phyloP scores from a whole-genome alignment of 345 rosid species.

The Trapa incisa region DNA sequence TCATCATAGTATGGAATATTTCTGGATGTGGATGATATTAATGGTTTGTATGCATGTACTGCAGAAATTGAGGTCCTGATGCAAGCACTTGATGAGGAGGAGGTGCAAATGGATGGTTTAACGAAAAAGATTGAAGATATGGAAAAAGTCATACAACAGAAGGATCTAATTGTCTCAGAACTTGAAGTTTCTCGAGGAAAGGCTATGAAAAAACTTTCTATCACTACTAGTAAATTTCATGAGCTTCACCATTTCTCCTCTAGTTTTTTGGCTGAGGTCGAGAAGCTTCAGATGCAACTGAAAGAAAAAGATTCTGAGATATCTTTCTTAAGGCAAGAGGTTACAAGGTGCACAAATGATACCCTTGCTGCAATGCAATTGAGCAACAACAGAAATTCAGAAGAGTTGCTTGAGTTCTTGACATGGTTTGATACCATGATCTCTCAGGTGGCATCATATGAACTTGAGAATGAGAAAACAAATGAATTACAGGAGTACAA shows the following conservation, averaged over 20 bases:
- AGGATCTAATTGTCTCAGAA: constrained; percentile 53
- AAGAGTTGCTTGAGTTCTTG: constrained; percentile 44
- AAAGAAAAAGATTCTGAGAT: constrained; percentile 83
- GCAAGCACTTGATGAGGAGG: constrained; percentile 99
- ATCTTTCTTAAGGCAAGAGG: constrained; percentile 95
- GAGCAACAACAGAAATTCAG: constrained; percentile 37
- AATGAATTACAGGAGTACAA: constrained; percentile 31
- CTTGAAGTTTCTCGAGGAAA: constrained; percentile 75
- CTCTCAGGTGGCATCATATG: constrained; percentile 30
- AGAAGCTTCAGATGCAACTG: constrained; percentile 74
- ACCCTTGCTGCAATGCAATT: constrained; percentile 66
- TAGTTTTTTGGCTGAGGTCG: constrained; percentile 69
- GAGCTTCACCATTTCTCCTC: constrained; percentile 89
- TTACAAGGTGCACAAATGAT: constrained; percentile 84
- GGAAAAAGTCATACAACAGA: constrained; percentile 47
- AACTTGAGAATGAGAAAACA: constrained; percentile 24
- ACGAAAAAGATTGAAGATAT: constrained; percentile 43
- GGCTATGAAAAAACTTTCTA: constrained; percentile 66
- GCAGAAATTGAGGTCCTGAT: constrained; percentile 83
- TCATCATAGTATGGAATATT: constrained; percentile 1
- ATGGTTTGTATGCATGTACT: constrained; percentile 8
- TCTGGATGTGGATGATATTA: background rate
- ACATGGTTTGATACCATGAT: constrained; percentile 48
- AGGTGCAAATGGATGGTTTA: constrained; percentile 76
- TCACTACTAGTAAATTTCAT: constrained; percentile 74